Evolutionary conservation across 106 monocot genomes (phyloP).

Genomic region (Apostasia shenzhenica): DNA sequence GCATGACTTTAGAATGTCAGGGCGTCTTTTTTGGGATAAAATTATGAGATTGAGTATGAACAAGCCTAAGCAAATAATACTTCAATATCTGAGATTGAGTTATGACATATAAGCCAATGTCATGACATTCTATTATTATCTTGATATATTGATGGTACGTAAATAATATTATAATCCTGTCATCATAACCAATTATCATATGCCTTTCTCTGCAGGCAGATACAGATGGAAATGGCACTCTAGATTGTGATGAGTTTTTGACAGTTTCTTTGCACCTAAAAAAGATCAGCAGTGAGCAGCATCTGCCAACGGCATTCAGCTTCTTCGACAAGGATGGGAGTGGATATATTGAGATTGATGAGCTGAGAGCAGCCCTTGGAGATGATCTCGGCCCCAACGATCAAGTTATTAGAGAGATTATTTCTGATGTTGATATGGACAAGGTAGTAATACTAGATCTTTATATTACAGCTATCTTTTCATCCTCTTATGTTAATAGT

Average conservation of each 20-base stretch:
- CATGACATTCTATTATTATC: too few relatives aligned
- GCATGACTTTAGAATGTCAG: too few relatives aligned
- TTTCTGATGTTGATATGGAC: constrained; percentile 71
- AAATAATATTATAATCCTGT: too few relatives aligned
- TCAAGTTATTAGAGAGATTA: constrained; percentile 56
- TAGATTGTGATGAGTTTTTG: constrained; percentile 84
- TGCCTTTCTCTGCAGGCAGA: constrained; percentile 52
- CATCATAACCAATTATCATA: too few relatives aligned
- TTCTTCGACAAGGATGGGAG: constrained; percentile 79
- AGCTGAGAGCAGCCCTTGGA: constrained; percentile 64
- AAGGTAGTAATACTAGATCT: constrained; percentile 28
- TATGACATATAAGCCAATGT: too few relatives aligned
- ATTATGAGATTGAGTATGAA: too few relatives aligned
- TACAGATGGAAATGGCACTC: constrained; percentile 60
- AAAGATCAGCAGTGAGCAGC: constrained; percentile 55
- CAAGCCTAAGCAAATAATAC: too few relatives aligned
- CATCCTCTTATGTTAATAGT: not conserved
- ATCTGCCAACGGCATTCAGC: constrained; percentile 56
- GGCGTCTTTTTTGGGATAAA: too few relatives aligned
- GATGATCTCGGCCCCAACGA: constrained; percentile 45
- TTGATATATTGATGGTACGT: too few relatives aligned
- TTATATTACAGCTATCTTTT: not conserved
- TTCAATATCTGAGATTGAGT: too few relatives aligned
- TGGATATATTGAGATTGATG: constrained; percentile 79
- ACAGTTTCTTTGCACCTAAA: constrained; percentile 66